Conservation (phyloP, 495 filamentous ascomycete species). For the Paragyromitra xinjiangensis region DNA sequence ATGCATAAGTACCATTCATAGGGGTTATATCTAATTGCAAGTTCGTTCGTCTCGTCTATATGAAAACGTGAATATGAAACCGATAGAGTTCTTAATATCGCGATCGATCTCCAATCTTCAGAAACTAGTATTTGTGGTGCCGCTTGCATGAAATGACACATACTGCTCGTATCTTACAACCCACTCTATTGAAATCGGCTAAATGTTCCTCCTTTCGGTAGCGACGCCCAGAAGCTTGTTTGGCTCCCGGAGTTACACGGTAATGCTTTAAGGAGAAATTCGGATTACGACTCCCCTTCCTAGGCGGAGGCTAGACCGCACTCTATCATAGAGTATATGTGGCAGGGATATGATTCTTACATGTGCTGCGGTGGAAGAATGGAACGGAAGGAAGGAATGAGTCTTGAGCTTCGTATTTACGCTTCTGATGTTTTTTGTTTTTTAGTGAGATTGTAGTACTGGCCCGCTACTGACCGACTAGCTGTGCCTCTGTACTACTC, state of each 20-base stretch:
- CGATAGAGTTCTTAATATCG: background rate
- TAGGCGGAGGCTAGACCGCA: conserved; percentile 16
- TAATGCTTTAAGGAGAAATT: background rate
- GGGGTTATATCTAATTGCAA: conserved; percentile 27
- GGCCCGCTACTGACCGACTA: conserved; percentile 3
- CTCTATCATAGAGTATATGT: conserved; percentile 11
- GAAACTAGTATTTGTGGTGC: too few relatives aligned
- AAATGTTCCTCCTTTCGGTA: background rate
- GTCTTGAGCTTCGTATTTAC: conserved; percentile 6
- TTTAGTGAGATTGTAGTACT: background rate
- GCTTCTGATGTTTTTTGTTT: background rate
- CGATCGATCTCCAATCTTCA: too few relatives aligned
- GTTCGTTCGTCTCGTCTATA: background rate
- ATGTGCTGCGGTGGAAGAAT: background rate
- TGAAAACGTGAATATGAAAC: background rate
- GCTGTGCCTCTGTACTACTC: background rate
- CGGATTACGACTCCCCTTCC: background rate
- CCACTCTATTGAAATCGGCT: background rate
- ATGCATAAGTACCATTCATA: conserved; percentile 24
- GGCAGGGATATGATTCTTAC: conserved; percentile 1
- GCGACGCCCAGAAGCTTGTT: conserved; percentile 17
- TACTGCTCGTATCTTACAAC: background rate
- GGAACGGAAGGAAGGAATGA: background rate
- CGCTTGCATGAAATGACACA: too few relatives aligned
- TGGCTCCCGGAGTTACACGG: conserved; percentile 2